Conservation (phyloP, 495 filamentous ascomycete species). For the Aspergillus diversus region DNA sequence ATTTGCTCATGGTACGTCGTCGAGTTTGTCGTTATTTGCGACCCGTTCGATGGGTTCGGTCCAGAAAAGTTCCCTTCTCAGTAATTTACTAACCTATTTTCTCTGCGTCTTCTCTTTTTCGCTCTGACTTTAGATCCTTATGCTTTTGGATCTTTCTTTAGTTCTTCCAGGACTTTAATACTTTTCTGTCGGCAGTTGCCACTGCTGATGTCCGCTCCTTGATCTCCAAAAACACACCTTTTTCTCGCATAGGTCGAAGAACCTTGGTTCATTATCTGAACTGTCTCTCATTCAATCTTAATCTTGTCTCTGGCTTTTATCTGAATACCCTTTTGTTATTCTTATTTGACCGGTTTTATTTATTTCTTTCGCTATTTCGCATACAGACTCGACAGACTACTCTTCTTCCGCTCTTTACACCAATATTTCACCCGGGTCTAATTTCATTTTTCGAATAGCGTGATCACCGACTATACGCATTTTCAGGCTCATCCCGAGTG, state of each 20-base stretch:
- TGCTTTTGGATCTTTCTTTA: slow-evolving; percentile 21
- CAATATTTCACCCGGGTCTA: not conserved
- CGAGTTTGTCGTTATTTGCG: not conserved
- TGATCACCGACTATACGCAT: not conserved
- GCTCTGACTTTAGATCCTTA: slow-evolving; percentile 12
- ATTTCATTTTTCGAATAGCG: not conserved
- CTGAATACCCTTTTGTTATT: slow-evolving; percentile 14
- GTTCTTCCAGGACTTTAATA: slow-evolving; percentile 14
- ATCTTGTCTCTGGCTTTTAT: not conserved
- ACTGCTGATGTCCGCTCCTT: slow-evolving; percentile 40
- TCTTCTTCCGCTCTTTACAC: not conserved
- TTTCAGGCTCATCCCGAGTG: slow-evolving; percentile 17
- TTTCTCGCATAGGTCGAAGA: slow-evolving; percentile 6
- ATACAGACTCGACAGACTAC: not conserved
- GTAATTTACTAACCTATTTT: slow-evolving; percentile 5
- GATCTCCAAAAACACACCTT: slow-evolving; percentile 16
- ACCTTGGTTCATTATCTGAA: slow-evolving; percentile 1
- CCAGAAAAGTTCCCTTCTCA: too few relatives aligned
- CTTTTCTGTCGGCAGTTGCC: slow-evolving; percentile 29
- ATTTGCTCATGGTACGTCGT: not conserved
- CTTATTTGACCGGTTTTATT: not conserved
- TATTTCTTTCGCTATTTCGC: not conserved
- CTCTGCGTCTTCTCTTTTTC: slow-evolving; percentile 4
- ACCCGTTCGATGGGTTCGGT: not conserved
- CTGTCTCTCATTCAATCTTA: slow-evolving; percentile 10